These are phyloP conservation scores for Sanghuangporus baumii DNA, from an alignment of 1,284 basidiomycete species.

Conservation along the genomic window DNA sequence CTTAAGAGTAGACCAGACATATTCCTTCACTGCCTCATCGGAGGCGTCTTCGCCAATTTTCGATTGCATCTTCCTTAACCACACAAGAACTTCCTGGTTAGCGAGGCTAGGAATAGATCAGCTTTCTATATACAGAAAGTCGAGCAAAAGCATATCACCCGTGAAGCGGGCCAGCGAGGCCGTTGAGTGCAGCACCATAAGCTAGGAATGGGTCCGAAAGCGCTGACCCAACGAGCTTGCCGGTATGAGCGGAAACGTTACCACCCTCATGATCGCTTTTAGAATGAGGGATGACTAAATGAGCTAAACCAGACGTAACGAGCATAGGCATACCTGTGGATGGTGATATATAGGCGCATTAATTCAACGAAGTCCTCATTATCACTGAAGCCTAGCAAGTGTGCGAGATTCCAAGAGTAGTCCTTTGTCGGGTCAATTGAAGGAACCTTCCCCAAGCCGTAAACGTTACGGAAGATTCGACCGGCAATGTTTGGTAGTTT, in stretches of 20 bases:
- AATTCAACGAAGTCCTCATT: conserved; percentile 90
- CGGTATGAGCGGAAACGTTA: conserved; percentile 96
- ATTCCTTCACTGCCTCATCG: conserved; percentile 85
- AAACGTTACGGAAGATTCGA: conserved; percentile 95
- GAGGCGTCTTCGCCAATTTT: conserved; percentile 78
- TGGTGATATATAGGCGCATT: conserved; percentile 94
- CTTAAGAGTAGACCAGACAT: conserved; percentile 91
- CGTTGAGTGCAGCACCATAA: conserved; percentile 90
- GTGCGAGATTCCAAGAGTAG: conserved; percentile 90
- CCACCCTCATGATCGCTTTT: conserved; percentile 92
- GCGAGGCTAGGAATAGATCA: conserved; percentile 49
- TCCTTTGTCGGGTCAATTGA: conserved; percentile 86
- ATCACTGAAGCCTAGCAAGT: conserved; percentile 90
- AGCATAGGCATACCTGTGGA: conserved; percentile 63
- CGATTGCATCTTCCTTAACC: conserved; percentile 86
- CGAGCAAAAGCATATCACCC: conserved; percentile 35
- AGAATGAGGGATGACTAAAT: conserved; percentile 24
- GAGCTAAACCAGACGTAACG: neutral
- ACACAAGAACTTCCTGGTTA: conserved; percentile 92
- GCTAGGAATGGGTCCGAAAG: conserved; percentile 98
- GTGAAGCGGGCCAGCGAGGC: conserved; percentile 96
- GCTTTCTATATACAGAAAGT: neutral
- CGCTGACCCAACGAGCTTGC: conserved; percentile 95
- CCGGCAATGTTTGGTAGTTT: conserved; percentile 97
- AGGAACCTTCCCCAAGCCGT: conserved; percentile 84